Base-by-base conservation (phyloP, 495 filamentous ascomycete genomes). In the Neurospora sp. region DNA sequence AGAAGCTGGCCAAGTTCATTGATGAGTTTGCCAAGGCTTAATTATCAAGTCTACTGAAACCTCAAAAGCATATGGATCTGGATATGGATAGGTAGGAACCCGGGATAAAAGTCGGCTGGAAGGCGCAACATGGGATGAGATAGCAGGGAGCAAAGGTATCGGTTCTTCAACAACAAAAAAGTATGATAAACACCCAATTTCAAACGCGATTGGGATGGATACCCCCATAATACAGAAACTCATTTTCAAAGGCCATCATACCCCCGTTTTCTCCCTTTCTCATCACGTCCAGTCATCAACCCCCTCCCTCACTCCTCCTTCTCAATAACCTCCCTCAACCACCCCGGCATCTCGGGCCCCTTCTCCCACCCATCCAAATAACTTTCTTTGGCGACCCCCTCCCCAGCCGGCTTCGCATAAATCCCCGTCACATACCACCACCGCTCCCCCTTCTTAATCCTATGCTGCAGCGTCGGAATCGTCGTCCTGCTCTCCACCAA, bases 401-500 rank as follows among this genome's bases (percentile, higher is more conserved):
- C 78, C 1, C 82, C 83, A 4, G 76, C 77, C 1, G 86, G 86
- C 77, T 85, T 86, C 3, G 85, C 86, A 73, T 87, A 88, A 40
- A 88, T 82, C 2, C 78, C 87, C 24, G 83, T 79, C 7, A 88
- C 76, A 72, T 85, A 88, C 85, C 85, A 87, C 40, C 81, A 82
- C 37, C 72, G 83, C 76, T 84, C 80, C 37, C 85, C 87, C 72
- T 76, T 78, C n/a, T 74, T 71, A 31, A 88, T 78, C 39, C 80
- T 86, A 48, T 84, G 80, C 80, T 86, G 85, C 76, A 94, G 77
- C 19, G 90, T 91, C 24, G 92, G 92, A 71, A 94, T 84, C 48
- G 91, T 83, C 0, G 90, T 92, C 70, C 92, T 81, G 40, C 89
- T 88, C 81, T 92, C 88, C 1, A 93, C 86, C 45, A 94, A 79